Evolutionary conservation across 2,329 filamentous ascomycete genomes (phyloP), one percentile per base, ranked within the genome.

Genomic region (Botryotinia calthae): DNA sequence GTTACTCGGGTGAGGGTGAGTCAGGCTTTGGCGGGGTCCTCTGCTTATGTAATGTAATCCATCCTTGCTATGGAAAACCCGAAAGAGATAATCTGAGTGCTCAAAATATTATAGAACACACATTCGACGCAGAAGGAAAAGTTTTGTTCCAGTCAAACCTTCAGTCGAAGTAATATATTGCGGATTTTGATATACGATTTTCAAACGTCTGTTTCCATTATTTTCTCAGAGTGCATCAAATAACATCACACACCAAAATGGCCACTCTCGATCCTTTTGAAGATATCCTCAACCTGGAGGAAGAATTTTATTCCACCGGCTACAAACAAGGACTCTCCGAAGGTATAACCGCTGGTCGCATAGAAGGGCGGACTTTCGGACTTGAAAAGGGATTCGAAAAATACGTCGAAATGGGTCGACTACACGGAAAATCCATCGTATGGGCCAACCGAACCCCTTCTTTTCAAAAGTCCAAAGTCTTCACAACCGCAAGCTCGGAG

Each of bases 351-450:
- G 91, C 93, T 46, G 96, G 96, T 56, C 90, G 91, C 73, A 89
- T 93, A 76, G 96, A 99, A 86, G 96, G 96, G 74, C 92, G 94
- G 69, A 89, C 94, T 31, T 94, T 98, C 80, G 96, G 95, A 0
- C 88, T 98, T 59, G 92, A 97, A 81, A 96, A 95, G 76, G 95
- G 95, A 0, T 98, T 96, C 78, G 93, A 97, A 78, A 98, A 97
- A 83, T 98, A 97, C 79, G 81, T 92, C 59, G 91, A 94, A 75
- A 88, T 94, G 81, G 95, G 95, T 3, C 87, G 87, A 73, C 83
- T 98, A 46, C 91, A 95, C 78, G 93, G 94, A 62, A 91, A 90
- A 79, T 90, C 93, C 22, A 83, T 92, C 37, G 86, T 98, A n/a
- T 98, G 95, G 95, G 90, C 90, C 20, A 92, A 93, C 74, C 87